Conservation (phyloP, 2,329 filamentous ascomycete genomes). For the Alternaria tenuissima region DNA sequence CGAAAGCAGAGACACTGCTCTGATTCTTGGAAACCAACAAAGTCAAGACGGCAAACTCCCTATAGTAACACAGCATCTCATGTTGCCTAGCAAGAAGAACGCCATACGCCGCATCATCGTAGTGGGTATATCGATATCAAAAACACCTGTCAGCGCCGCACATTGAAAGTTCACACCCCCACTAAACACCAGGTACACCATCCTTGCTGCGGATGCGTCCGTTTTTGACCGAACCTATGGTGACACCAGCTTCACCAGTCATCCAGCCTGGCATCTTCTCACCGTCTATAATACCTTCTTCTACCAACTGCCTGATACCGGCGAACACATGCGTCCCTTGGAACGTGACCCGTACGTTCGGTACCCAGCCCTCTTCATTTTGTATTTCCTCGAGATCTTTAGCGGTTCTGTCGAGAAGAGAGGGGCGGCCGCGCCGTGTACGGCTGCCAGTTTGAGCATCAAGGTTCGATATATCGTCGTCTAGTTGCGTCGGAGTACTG, state of each 20-base stretch:
- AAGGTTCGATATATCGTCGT: conserved; percentile 25
- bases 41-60: not conserved
- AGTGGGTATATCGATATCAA: conserved; percentile 36
- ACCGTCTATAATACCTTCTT: conserved; percentile 77
- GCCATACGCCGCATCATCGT: conserved; percentile 28
- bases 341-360: conserved; percentile 71
- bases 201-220: conserved; percentile 64
- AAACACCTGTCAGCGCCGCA: conserved; percentile 25
- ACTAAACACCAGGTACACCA: conserved; percentile 35
- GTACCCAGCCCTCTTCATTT: conserved; percentile 58
- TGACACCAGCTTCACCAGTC: conserved; percentile 86
- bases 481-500: conserved; percentile 12
- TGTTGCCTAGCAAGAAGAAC: conserved; percentile 11
- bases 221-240: conserved; percentile 71
- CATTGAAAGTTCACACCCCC: not conserved
- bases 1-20: not conserved
- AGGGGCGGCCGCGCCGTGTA: conserved; percentile 41
- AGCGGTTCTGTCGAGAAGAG: conserved; percentile 44
- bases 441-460: conserved; percentile 27
- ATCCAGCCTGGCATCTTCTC: conserved; percentile 87
- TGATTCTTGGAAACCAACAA: not conserved
- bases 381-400: conserved; percentile 41
- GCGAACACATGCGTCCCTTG: conserved; percentile 81
- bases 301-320: conserved; percentile 79
- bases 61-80: not conserved